Base-by-base conservation (phyloP, 441 rosid genomes). In the Melastoma candidum region DNA sequence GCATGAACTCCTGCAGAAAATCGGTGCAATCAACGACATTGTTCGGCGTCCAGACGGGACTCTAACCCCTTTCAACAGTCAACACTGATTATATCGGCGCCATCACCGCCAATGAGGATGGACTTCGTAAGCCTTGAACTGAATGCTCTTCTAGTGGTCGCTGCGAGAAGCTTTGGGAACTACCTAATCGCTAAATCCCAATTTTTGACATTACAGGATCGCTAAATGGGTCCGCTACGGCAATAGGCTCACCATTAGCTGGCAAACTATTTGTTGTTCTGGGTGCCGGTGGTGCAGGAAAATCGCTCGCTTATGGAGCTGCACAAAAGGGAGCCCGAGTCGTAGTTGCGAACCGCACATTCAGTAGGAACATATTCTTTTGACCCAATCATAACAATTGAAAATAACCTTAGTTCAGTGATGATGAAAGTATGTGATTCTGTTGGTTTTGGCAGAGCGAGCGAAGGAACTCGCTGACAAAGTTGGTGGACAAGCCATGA, bases 311-410 rank as follows among this genome's bases (percentile, higher is more conserved):
- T 36, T 52, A 52, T 12, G 56, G 56, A 52, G 56, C 56, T 52
- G 56, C 56, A 36, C 56, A 52, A 44, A 52, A 52, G 56, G 56
- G 56, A 52, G 56, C 56, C 43, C 56, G 56, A 36, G 56, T 52
- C 0, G 56, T 52, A 12, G 56, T 52, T n/a, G 56, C 56, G 25
- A 52, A 52, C 3, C 26, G 56, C 25, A 52, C 56, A 52, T 52
- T 52, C 7, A 45, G 56, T 52, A 52, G 24, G n/a, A 13, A 29
- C 7, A 36, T 44, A 12, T 14, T 25, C 3, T 26, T 17, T 0
- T 27, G 22, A 22, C 32, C 24, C 0, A 12, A 14, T 17, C 22
- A 17, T 17, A 47, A 11, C 13, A 51, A 14, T n/a, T 13, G 24
- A 32, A 32, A 32, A 32, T 32, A 32, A 8, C 41, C 41, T 32